Percentiles rank a stretch among this genome's conserved stretches.
These are phyloP conservation scores for Ceratocystis destructans DNA, from an alignment of 2,329 filamentous ascomycete species.

Conservation along the genomic window DNA sequence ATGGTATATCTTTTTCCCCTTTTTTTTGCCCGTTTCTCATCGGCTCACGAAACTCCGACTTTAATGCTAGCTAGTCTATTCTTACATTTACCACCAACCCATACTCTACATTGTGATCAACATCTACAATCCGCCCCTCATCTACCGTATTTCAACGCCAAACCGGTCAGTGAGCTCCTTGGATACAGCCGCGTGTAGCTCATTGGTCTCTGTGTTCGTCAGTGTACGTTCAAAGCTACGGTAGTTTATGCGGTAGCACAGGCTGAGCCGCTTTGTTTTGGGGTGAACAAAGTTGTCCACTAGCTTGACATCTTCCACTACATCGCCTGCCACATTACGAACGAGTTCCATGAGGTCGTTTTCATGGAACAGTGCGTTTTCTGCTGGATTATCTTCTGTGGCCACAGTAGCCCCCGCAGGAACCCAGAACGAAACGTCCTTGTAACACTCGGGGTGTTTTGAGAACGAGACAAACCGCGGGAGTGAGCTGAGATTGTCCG, in stretches of 20 bases:
- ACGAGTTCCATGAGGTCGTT: conserved; percentile 98
- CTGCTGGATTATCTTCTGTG: conserved; percentile 30
- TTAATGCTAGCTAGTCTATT: not conserved
- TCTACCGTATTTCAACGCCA: conserved; percentile 58
- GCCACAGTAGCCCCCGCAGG: conserved; percentile 23
- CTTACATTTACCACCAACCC: not conserved
- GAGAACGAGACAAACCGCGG: conserved; percentile 73
- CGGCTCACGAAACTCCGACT: not conserved
- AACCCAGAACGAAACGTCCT: conserved; percentile 93
- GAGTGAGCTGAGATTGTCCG: conserved; percentile 35
- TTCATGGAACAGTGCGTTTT: conserved; percentile 57
- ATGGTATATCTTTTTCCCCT: conserved; percentile 25
- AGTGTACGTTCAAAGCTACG: conserved; percentile 81
- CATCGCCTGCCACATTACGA: conserved; percentile 64
- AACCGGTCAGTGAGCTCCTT: conserved; percentile 52
- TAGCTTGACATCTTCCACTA: conserved; percentile 74
- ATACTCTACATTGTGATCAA: conserved; percentile 21
- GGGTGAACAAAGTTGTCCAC: conserved; percentile 83
- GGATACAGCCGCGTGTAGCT: conserved; percentile 56
- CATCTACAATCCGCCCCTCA: conserved; percentile 20
- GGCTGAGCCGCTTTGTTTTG: conserved; percentile 65
- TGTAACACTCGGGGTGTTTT: conserved; percentile 76
- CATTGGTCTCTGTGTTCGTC: conserved; percentile 68
- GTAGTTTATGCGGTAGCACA: conserved; percentile 91
- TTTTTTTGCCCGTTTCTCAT: not conserved